Evolutionary conservation across 371 early-diverging fungal genomes (phyloP), one percentile per base, ranked within the genome.

Genomic region (Mortierella sp.): DNA sequence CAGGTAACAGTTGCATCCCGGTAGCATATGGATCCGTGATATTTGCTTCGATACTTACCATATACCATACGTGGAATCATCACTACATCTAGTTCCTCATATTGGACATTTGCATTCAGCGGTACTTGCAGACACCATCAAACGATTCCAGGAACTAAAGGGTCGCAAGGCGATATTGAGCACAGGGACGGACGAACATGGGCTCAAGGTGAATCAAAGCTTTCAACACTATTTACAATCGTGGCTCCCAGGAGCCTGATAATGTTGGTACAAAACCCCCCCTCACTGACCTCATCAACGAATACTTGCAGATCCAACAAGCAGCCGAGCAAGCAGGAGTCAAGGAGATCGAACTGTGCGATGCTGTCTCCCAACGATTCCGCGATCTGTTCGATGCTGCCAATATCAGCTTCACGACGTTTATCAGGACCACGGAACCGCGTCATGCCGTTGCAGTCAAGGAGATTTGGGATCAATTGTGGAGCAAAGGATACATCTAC

Each of bases 151-250:
- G 53, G 84, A 82, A 22, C 60, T 96, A 48, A 87, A 84, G 47
- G 94, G 94, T 22, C 72, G 83, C 17, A 69, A 79, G 12, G 82
- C 76, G 10, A 58, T 92, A 24, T 78, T 94, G 40, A 84, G 88
- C 22, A 95, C 95, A 0, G 98, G 98, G 40, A 97, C 97, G 4
- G 98, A 98, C 66, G 98, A 98, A 72, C 98, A 98, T 80, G 98
- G 98, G 4, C 83, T 94, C 7, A 98, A 98, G 86, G 94, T 92
- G 69, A 34, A 34, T 34, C n/a, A n/a, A n/a, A 22, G 60, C 24
- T 3, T 7, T 19, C 47, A 22, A 34, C 34, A 7, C 10, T 34
- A 34, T 10, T 7, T 7, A 34, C 28, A n/a, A 17, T 29, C 4
- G 25, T 44, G 25, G 10, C 34, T 34, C 34, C 10, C 4, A 34